These are phyloP conservation scores for Ceratocystis cubensis DNA, from an alignment of 2,329 filamentous ascomycete species.

Conservation along the genomic window DNA sequence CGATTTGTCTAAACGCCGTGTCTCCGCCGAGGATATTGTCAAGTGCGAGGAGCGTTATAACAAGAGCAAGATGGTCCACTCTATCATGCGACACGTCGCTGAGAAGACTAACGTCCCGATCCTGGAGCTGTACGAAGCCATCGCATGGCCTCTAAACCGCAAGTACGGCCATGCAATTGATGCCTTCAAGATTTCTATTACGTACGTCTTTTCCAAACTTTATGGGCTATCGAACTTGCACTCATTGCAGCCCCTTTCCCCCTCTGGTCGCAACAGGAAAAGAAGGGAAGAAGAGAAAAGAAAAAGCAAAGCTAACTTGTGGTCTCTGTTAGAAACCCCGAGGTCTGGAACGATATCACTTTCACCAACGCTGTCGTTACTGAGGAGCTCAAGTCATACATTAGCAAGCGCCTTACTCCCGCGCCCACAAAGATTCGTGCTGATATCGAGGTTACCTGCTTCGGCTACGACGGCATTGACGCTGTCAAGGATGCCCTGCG, in stretches of 20 bases:
- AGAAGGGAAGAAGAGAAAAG: too few species aligned
- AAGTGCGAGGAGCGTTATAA: slow-evolving; percentile 99
- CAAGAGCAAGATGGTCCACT: slow-evolving; percentile 99
- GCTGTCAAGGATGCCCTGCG: slow-evolving; percentile 89
- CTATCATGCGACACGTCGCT: slow-evolving; percentile 96
- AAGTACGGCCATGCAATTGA: slow-evolving; percentile 95
- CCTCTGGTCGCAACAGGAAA: not conserved
- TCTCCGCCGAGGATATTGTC: slow-evolving; percentile 91
- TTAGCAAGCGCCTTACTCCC: slow-evolving; percentile 90
- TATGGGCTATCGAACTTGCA: not conserved
- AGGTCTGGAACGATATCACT: slow-evolving; percentile 85
- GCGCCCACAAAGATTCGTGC: slow-evolving; percentile 98
- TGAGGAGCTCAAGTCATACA: slow-evolving; percentile 87
- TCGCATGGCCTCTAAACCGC: slow-evolving; percentile 95
- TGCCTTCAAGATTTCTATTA: slow-evolving; percentile 98
- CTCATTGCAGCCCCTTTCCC: not conserved
- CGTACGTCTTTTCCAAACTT: slow-evolving; percentile 42
- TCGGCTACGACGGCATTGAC: slow-evolving; percentile 95
- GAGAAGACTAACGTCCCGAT: slow-evolving; percentile 95
- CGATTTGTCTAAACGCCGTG: slow-evolving; percentile 94
- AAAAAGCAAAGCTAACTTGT: not conserved
- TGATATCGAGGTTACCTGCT: slow-evolving; percentile 92
- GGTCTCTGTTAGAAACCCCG: slow-evolving; percentile 56
- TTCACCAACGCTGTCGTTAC: slow-evolving; percentile 78
- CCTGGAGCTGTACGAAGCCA: slow-evolving; percentile 82